Conservation (phyloP, 768 basidiomycete species). For the Grammothele lineata region DNA sequence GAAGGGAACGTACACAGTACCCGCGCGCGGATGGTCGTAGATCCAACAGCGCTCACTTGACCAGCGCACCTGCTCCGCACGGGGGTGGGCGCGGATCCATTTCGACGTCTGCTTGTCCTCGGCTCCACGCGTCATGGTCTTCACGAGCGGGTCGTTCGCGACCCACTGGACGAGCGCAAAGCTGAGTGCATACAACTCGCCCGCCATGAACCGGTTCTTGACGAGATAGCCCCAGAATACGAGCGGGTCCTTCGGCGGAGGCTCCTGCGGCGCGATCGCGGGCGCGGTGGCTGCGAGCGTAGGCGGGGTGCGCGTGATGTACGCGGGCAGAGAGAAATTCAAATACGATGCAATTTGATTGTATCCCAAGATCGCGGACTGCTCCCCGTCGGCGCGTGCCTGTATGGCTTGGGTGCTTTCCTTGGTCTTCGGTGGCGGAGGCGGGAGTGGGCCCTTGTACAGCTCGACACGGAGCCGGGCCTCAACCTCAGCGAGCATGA, state of each 20-base stretch:
- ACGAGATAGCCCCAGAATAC: conserved; percentile 91
- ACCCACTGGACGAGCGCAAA: conserved; percentile 88
- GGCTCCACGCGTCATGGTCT: conserved; percentile 66
- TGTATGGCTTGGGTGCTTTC: not conserved
- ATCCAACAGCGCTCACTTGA: conserved; percentile 93
- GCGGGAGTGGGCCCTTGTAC: conserved; percentile 31
- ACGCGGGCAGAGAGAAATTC: conserved; percentile 1
- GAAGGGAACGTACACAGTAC: conserved; percentile 70
- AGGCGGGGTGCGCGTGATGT: conserved; percentile 1
- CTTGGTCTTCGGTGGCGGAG: conserved; percentile 2
- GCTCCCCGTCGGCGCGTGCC: not conserved
- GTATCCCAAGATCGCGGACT: conserved; percentile 2
- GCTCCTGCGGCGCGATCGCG: conserved; percentile 11
- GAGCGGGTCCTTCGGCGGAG: conserved; percentile 49
- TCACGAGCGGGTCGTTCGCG: conserved; percentile 67
- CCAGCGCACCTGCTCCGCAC: conserved; percentile 79
- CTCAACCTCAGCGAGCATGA: conserved; percentile 93
- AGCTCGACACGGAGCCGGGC: conserved; percentile 79
- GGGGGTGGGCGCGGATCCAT: conserved; percentile 89
- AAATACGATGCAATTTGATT: conserved; percentile 3
- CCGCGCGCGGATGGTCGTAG: conserved; percentile 93
- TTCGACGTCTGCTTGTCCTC: conserved; percentile 93
- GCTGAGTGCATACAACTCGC: conserved; percentile 88
- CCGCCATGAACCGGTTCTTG: conserved; percentile 92
- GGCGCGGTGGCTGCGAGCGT: conserved; percentile 7